phyloP scores from a whole-genome alignment of 805 yeast species.

The Wickerhamiella brachini region DNA sequence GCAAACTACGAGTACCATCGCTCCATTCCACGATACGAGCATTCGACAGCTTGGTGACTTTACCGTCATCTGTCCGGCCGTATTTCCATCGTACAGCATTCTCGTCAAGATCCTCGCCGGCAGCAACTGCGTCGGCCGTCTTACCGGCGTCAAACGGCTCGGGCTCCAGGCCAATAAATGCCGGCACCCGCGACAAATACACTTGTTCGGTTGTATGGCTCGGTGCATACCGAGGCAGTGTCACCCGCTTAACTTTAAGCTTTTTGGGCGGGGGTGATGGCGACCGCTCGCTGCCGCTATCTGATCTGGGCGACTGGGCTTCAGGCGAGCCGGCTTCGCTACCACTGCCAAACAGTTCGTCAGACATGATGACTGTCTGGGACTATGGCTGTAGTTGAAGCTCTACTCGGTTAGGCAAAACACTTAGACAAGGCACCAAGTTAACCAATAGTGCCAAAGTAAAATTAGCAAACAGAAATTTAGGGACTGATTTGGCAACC shows the following conservation, averaged over 20 bases:
- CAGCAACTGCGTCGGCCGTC: conserved; percentile 23
- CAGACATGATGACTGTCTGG: conserved; percentile 1
- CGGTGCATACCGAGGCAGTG: conserved; percentile 15
- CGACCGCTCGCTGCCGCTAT: neutral
- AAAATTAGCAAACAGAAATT: too few relatives aligned
- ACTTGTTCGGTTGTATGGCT: conserved; percentile 12
- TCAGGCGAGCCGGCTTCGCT: conserved; percentile 2
- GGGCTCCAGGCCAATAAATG: conserved; percentile 70
- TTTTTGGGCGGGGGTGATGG: conserved; percentile 3
- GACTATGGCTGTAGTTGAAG: too few relatives aligned
- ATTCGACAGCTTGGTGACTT: conserved; percentile 69
- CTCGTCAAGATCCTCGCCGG: conserved; percentile 45
- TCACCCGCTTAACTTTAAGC: conserved; percentile 5
- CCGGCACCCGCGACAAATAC: conserved; percentile 45
- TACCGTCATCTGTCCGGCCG: conserved; percentile 41
- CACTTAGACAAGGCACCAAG: too few relatives aligned
- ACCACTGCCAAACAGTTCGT: conserved; percentile 2
- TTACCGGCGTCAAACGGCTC: conserved; percentile 54
- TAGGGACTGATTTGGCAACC: too few relatives aligned
- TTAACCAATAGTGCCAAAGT: too few relatives aligned
- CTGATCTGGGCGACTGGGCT: neutral
- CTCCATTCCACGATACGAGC: conserved; percentile 88
- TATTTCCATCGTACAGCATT: conserved; percentile 94
- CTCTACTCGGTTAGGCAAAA: too few relatives aligned
- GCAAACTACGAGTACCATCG: conserved; percentile 78